A percentile compares a stretch with the other conserved stretches of the same genome.
These are phyloP conservation scores for Penicillium nucicola DNA, from an alignment of 495 filamentous ascomycete species.

Conservation along the genomic window DNA sequence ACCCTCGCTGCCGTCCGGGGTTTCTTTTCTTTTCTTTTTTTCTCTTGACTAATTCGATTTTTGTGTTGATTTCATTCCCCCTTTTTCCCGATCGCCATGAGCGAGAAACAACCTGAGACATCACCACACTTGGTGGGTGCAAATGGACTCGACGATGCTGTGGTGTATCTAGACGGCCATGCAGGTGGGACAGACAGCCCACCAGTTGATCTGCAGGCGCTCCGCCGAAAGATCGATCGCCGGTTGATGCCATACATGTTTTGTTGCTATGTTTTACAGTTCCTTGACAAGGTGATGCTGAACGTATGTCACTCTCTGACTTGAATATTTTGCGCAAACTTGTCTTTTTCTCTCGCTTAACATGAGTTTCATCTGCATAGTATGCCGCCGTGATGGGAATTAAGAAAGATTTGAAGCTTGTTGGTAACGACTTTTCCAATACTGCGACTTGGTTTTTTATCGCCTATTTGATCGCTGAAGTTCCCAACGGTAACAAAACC, in stretches of 20 bases:
- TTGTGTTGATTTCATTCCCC: neutral
- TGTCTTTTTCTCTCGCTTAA: neutral
- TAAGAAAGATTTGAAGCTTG: conserved; percentile 42
- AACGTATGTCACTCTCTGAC: conserved; percentile 42
- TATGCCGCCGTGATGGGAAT: conserved; percentile 60
- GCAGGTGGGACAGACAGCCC: neutral
- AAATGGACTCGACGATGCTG: conserved; percentile 30
- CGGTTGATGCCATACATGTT: conserved; percentile 57
- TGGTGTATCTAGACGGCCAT: conserved; percentile 31
- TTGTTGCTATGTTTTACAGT: conserved; percentile 60
- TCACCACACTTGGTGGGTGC: neutral
- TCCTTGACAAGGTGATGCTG: conserved; percentile 63
- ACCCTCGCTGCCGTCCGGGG: no score
- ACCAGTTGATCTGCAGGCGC: conserved; percentile 13
- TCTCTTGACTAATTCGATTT: neutral
- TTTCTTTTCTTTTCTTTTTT: neutral
- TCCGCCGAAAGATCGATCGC: conserved; percentile 46
- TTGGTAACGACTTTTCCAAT: conserved; percentile 52
- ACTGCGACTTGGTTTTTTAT: conserved; percentile 54
- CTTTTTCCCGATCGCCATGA: conserved; percentile 6
- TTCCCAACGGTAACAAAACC: conserved; percentile 55
- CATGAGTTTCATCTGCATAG: conserved; percentile 1
- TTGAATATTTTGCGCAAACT: neutral
- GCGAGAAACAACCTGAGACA: conserved; percentile 9
- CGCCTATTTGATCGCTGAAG: conserved; percentile 51